Conservation (phyloP, 306 rosid genomes). For the Macrotyloma uniflorum region DNA sequence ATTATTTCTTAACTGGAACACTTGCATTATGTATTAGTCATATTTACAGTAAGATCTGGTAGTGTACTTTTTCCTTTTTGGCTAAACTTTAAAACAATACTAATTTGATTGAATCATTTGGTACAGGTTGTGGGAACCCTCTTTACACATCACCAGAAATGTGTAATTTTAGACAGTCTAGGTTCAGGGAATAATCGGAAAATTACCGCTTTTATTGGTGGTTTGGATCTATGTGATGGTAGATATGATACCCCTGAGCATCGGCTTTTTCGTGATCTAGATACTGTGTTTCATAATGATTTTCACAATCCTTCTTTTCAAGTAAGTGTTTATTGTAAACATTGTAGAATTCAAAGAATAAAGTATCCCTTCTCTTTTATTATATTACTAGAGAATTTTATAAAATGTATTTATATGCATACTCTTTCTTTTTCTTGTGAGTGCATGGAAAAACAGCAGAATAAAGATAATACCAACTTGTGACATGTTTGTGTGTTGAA, state of each 20-base stretch:
- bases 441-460: background rate
- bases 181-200: constrained; percentile 63
- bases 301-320: constrained; percentile 68
- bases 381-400: background rate
- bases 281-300: constrained; percentile 63
- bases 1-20: constrained; percentile 2
- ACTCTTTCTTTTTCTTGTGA: background rate
- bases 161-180: constrained; percentile 66
- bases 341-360: background rate
- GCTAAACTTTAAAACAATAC: background rate
- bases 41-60: background rate
- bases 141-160: constrained; percentile 82
- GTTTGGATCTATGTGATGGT: constrained; percentile 79
- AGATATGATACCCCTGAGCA: constrained; percentile 85
- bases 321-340: constrained; percentile 46
- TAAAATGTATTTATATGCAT: background rate
- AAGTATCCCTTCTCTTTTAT: background rate
- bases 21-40: background rate
- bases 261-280: constrained; percentile 56
- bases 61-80: background rate
- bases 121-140: constrained; percentile 81
- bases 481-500: background rate
- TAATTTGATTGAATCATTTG: constrained; percentile 37
- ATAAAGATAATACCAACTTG: background rate
- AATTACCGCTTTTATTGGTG: constrained; percentile 73